Evolutionary conservation across 345 rosid genomes (phyloP).

Genomic region (Salix viminalis): DNA sequence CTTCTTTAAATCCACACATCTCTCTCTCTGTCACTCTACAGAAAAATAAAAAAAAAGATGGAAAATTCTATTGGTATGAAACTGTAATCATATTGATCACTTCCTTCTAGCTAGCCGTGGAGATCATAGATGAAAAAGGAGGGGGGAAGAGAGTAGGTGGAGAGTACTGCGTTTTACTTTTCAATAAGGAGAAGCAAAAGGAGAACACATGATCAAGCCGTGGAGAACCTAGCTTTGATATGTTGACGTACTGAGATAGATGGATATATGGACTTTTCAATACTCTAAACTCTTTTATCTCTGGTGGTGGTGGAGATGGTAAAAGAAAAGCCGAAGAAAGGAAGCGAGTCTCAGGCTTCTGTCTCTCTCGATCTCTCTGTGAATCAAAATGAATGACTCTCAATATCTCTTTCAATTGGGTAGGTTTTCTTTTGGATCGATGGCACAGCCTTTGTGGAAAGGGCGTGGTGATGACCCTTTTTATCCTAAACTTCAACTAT

Average conservation of each 20-base stretch:
- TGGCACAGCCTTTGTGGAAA: slow-evolving; percentile 31
- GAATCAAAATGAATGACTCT: slow-evolving; percentile 7
- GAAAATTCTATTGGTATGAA: slow-evolving; percentile 8
- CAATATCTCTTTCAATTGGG: slow-evolving; percentile 28
- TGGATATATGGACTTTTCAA: slow-evolving; percentile 17
- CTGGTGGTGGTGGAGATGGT: slow-evolving; percentile 13
- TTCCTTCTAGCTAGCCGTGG: slow-evolving; percentile 4
- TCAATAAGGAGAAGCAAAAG: slow-evolving; percentile 7
- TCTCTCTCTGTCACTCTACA: slow-evolving; percentile 17
- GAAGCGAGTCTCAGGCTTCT: slow-evolving; percentile 6
- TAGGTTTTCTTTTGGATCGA: slow-evolving; percentile 9
- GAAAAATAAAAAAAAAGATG: neutral
- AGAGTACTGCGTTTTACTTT: slow-evolving; percentile 8
- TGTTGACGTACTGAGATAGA: neutral
- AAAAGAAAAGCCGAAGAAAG: slow-evolving; percentile 9
- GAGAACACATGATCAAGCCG: neutral
- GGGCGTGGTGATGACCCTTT: slow-evolving; percentile 10
- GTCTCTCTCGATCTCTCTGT: neutral
- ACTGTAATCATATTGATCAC: slow-evolving; percentile 14
- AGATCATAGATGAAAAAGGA: neutral
- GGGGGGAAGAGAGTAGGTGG: slow-evolving; percentile 4
- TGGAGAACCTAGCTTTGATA: slow-evolving; percentile 12
- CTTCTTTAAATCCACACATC: slow-evolving; percentile 68
- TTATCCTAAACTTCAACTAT: slow-evolving; percentile 26
- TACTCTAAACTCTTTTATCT: slow-evolving; percentile 9